Base-by-base conservation (phyloP, 139 green algal genomes). In the Penium margaritaceum region DNA sequence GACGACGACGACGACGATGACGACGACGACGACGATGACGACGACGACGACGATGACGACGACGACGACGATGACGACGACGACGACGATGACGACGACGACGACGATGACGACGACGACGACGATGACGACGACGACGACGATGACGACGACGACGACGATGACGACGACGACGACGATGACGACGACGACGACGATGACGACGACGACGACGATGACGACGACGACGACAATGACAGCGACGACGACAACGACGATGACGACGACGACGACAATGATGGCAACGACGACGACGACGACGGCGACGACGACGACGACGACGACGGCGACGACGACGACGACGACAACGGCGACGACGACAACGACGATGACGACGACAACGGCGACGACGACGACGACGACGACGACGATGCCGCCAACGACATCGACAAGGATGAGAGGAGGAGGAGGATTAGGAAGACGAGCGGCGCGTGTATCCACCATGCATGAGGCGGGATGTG, bases 1-100 rank as follows among this genome's bases (percentile, higher is more conserved):
- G 24, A 41, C 46, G n/a, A 41, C 36, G 60, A 62, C 34, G 39
- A 62, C 39, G 72, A 47, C 39, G 17, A 29, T 36, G 67, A 7
- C 37, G 37, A 38, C 21, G 21, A 60, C 65, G 37, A 19, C 5
- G 15, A 14, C 43, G 67, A 38, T 47, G 55, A 65, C 55, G 55
- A 65, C 55, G 55, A 29, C 55, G 12, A 65, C 61, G 33, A 44
- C 14, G 33, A 33, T 33, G 14, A 17, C n/a, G 33, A 33, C 34
- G 47, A 69, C 57, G 14, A 15, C 57, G 14, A 19, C 57, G 57
- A 14, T 27, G 57, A 19, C 12, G 57, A n/a, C n/a, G n/a, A n/a
- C n/a, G n/a, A n/a, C 27, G 32, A 34, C n/a, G 24, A 33, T 38
- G 55, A 74, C 33, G 37, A 44, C 9, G 35, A 39, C 17, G 35